These are phyloP conservation scores for Jasminum sambac DNA, from an alignment of 257 asterid genomes.

Conservation along the genomic window DNA sequence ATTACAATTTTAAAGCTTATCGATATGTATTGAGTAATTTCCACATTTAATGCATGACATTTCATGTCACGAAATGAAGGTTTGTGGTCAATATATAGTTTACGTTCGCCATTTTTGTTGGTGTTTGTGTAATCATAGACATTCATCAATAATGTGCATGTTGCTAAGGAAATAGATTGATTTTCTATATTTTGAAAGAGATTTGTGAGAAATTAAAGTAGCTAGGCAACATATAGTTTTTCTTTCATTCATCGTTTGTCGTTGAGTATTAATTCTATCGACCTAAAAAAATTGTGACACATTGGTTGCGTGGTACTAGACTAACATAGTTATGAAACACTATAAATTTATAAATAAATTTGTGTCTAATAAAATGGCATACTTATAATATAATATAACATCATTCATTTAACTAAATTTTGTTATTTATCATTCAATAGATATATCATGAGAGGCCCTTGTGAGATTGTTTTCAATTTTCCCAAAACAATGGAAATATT, in stretches of 20 bases:
- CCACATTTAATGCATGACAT: slow-evolving; percentile 8
- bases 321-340: not conserved
- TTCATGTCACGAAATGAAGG: slow-evolving; percentile 11
- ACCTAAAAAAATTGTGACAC: not conserved
- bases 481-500: too few species aligned
- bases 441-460: too few species aligned
- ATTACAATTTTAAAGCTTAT: slow-evolving; percentile 4
- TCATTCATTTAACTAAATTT: too few species aligned
- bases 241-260: too few species aligned
- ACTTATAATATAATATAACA: too few species aligned
- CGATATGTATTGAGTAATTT: slow-evolving; percentile 14
- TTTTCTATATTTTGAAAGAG: not conserved
- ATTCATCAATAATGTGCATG: slow-evolving; percentile 5
- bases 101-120: slow-evolving; percentile 26
- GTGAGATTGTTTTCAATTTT: too few species aligned
- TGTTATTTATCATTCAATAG: too few species aligned
- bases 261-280: not conserved
- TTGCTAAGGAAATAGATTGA: slow-evolving; percentile 6
- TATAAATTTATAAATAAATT: too few species aligned
- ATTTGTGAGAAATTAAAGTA: not conserved
- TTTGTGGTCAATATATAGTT: slow-evolving; percentile 15
- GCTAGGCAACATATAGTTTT: too few species aligned
- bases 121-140: slow-evolving; percentile 23
- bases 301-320: too few species aligned
- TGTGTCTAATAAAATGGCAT: too few species aligned